A percentile compares a stretch with the other conserved stretches of the same genome.
Conservation (phyloP, 352 stramenopile species). For the Vaucheria bursata region DNA sequence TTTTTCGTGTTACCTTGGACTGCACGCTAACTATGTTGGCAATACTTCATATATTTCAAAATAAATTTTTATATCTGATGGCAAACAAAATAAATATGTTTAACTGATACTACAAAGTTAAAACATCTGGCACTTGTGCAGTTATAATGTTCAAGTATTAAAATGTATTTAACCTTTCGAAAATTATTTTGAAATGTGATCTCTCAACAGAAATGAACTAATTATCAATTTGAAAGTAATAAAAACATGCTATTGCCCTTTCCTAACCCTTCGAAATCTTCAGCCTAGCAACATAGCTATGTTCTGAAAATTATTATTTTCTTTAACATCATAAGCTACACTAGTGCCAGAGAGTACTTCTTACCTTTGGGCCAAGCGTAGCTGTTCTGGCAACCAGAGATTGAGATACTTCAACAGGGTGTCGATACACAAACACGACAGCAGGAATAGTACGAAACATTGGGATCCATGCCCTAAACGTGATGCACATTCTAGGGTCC, state of each 20-base stretch:
- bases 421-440: conserved; percentile 62
- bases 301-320: conserved; percentile 16
- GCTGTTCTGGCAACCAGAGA: conserved; percentile 54
- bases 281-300: neutral
- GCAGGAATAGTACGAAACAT: conserved; percentile 57
- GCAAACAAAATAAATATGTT: too few relatives aligned
- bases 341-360: neutral
- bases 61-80: too few relatives aligned
- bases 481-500: conserved; percentile 66
- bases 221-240: neutral
- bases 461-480: conserved; percentile 58
- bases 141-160: too few relatives aligned
- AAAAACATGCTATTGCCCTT: neutral
- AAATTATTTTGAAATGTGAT: neutral
- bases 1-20: too few relatives aligned
- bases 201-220: neutral
- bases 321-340: neutral
- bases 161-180: neutral
- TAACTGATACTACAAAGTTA: too few relatives aligned
- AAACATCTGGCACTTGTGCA: too few relatives aligned
- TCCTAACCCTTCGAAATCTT: neutral
- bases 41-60: too few relatives aligned
- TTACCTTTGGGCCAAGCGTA: neutral
- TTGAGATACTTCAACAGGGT: conserved; percentile 63
- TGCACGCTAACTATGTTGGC: too few relatives aligned